A percentile compares a stretch with the other conserved stretches of the same genome.
phyloP scores from a whole-genome alignment of 352 stramenopile genomes.

The Globisporangium viniferum region DNA sequence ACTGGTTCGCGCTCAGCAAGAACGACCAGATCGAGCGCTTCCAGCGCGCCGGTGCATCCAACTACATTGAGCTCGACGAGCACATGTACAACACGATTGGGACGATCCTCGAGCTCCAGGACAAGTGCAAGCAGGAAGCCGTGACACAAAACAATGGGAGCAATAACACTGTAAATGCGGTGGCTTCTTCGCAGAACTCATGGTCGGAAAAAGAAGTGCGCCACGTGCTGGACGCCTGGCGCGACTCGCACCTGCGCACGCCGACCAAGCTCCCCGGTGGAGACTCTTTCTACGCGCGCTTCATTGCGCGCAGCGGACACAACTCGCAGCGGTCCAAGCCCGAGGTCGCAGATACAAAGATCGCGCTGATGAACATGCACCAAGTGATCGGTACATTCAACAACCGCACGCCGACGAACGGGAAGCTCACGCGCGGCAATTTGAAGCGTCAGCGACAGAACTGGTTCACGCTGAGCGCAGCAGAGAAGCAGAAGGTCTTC shows the following conservation, averaged over 20 bases:
- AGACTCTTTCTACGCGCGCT: constrained; percentile 15
- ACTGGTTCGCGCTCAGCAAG: constrained; percentile 15
- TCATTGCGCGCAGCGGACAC: constrained; percentile 15
- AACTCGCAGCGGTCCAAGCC: constrained; percentile 15
- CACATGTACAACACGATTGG: constrained; percentile 15
- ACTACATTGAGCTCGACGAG: constrained; percentile 19
- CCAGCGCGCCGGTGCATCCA: constrained; percentile 9
- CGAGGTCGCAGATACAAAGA: constrained; percentile 14
- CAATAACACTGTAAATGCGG: background rate
- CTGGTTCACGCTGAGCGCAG: constrained; percentile 9
- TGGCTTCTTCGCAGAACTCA: background rate
- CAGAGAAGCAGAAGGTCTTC: constrained; percentile 1
- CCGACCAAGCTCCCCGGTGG: constrained; percentile 8
- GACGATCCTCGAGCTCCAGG: constrained; percentile 12
- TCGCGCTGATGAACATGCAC: constrained; percentile 15
- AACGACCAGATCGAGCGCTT: constrained; percentile 16
- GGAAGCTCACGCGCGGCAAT: constrained; percentile 13
- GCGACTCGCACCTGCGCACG: constrained; percentile 7
- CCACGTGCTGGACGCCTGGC: constrained; percentile 12
- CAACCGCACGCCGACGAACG: background rate
- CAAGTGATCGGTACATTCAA: constrained; percentile 8
- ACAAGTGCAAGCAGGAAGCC: constrained; percentile 15
- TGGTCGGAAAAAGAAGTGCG: constrained; percentile 5
- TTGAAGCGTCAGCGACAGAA: constrained; percentile 14
- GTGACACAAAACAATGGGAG: no score